Evolutionary conservation across 345 rosid species (phyloP), one percentile per base, ranked within the genome.

Genomic region (Brassica juncea): DNA sequence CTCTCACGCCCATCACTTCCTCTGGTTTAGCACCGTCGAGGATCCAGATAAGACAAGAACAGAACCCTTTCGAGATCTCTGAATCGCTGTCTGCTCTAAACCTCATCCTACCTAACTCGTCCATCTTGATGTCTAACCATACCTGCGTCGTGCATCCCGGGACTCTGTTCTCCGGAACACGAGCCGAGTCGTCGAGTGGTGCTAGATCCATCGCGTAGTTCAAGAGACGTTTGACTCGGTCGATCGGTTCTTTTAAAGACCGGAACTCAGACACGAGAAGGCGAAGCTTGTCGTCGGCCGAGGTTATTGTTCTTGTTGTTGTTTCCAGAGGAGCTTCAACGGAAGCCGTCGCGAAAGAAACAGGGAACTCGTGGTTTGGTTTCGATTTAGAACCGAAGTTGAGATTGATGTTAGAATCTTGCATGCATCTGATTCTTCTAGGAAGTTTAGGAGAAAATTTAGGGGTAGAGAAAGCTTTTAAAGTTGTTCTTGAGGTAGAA

Each of bases 111-210:
- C 97, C 93, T 15, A 35, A 64, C 37, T 76, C 86, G 49, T 90
- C 95, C 71, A 90, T 80, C 52, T 66, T 70, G 1, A 74, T 89
- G 5, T 88, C 88, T 3, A 94, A 80, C 98, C 99, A 92, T 30
- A 94, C 97, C 88, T 91, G 97, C 23, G 97, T 87, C 66, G 98
- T 83, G 85, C 99, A 94, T 15, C 98, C 96, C 7, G 77, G 35
- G 35, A 92, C 94, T 63, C 90, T 80, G 77, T 92, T 94, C 10
- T 80, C 84, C 27, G 82, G 86, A 49, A 80, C 35, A 8, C 97
- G 90, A n/a, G 85, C 87, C 67, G 90, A 86, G 61, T 92, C 96
- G 14, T 86, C 90, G 4, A 91, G 82, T 35, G 86, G 86, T 0
- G 94, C 88, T 7, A 94, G 84, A 77, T 69, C 74, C 14, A 73